phyloP scores from a whole-genome alignment of 2,329 filamentous ascomycete species.

The Trichoderma guizhouense region DNA sequence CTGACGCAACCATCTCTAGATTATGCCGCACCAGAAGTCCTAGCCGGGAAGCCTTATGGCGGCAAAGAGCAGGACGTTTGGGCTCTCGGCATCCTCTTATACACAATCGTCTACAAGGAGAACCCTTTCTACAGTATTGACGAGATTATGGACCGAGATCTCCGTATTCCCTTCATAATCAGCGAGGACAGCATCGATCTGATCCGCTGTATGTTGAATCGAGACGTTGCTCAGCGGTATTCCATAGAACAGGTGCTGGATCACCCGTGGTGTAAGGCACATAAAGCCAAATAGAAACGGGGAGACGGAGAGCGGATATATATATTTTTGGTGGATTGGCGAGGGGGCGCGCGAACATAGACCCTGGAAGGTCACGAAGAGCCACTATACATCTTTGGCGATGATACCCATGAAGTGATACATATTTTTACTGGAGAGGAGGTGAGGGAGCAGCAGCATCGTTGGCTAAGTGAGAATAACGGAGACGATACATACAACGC shows the following conservation, averaged over 20 bases:
- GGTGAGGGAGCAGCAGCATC: too few relatives aligned
- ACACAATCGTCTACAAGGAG: slow-evolving; percentile 99
- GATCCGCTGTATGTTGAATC: slow-evolving; percentile 86
- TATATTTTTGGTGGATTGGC: background rate
- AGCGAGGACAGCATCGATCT: slow-evolving; percentile 92
- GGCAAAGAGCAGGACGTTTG: slow-evolving; percentile 98
- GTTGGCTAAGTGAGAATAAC: background rate
- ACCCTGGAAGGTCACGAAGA: slow-evolving; percentile 12
- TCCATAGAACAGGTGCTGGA: slow-evolving; percentile 85
- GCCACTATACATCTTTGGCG: slow-evolving; percentile 11
- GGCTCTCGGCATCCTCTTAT: slow-evolving; percentile 93
- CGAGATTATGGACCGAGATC: slow-evolving; percentile 96
- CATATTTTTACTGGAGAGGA: background rate
- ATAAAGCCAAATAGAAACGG: slow-evolving; percentile 13
- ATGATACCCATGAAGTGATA: slow-evolving; percentile 21
- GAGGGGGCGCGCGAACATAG: background rate
- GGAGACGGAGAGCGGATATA: background rate
- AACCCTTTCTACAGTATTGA: slow-evolving; percentile 99
- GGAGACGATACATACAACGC: background rate
- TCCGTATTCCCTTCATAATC: slow-evolving; percentile 83
- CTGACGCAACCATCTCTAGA: slow-evolving; percentile 51
- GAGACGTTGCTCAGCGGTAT: slow-evolving; percentile 77
- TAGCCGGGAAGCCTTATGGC: slow-evolving; percentile 85
- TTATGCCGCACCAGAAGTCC: slow-evolving; percentile 96
- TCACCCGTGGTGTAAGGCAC: slow-evolving; percentile 70